These are phyloP conservation scores for Talaromyces sp. DNA, from an alignment of 2,329 filamentous ascomycete genomes.

Conservation along the genomic window DNA sequence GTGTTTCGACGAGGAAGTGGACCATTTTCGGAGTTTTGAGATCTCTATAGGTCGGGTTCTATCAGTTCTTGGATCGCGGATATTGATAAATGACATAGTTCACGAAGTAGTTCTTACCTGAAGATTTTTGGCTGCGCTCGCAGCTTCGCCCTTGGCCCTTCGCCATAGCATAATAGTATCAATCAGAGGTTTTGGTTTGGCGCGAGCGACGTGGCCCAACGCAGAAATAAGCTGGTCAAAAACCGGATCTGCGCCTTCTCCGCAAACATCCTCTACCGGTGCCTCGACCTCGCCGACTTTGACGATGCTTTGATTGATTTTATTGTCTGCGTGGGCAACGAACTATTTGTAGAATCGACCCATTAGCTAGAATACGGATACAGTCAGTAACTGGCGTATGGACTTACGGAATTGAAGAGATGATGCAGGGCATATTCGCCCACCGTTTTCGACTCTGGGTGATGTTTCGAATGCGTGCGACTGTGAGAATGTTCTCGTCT, in stretches of 20 bases:
- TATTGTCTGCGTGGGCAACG: constrained; percentile 92
- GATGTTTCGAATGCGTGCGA: constrained; percentile 67
- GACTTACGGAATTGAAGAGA: constrained; percentile 75
- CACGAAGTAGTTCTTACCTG: constrained; percentile 20
- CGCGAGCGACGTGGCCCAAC: constrained; percentile 86
- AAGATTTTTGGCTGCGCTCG: constrained; percentile 58
- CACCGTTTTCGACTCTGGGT: constrained; percentile 83
- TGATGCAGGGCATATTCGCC: constrained; percentile 96
- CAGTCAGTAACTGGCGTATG: background rate
- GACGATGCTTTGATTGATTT: constrained; percentile 82
- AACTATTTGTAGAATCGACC: constrained; percentile 53
- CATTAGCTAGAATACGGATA: background rate
- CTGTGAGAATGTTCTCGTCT: constrained; percentile 69
- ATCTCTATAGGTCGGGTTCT: constrained; percentile 18
- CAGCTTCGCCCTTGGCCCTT: constrained; percentile 88
- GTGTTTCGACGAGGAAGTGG: constrained; percentile 66
- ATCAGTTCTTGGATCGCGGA: background rate
- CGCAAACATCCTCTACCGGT: constrained; percentile 83
- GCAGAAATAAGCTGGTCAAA: constrained; percentile 95
- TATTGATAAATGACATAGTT: background rate
- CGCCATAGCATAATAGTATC: constrained; percentile 98
- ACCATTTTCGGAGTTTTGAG: constrained; percentile 36
- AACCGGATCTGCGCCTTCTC: constrained; percentile 74
- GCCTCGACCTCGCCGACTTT: constrained; percentile 74
- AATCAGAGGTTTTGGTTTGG: constrained; percentile 90